These are phyloP conservation scores for Colletotrichum chrysophilum DNA, from an alignment of 2,329 filamentous ascomycete genomes.

Conservation along the genomic window DNA sequence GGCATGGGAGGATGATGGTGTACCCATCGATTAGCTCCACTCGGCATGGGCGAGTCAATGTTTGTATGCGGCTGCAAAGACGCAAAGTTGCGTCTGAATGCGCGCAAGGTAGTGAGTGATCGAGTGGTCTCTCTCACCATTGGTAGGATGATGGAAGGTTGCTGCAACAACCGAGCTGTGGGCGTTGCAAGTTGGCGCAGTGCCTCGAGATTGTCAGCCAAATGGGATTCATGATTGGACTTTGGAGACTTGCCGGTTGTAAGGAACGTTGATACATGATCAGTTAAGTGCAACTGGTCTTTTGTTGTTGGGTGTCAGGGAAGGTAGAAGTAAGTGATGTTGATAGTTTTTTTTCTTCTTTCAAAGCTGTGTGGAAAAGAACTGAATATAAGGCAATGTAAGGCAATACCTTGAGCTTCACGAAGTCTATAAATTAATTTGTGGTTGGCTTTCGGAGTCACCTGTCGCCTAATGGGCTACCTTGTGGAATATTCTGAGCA, in stretches of 20 bases:
- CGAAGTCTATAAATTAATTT: not conserved
- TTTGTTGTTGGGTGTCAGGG: not conserved
- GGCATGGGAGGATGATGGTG: fast-evolving
- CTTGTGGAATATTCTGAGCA: not conserved
- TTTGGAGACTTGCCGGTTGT: not conserved
- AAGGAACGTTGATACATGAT: not conserved
- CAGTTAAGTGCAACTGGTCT: fast-evolving
- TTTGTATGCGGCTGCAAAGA: not conserved
- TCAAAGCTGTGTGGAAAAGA: not conserved
- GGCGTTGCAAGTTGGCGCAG: not conserved
- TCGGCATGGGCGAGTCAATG: fast-evolving
- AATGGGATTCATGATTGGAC: not conserved
- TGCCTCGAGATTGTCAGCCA: not conserved
- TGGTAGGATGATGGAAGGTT: not conserved
- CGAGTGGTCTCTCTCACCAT: not conserved
- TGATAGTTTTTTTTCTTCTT: too few species aligned
- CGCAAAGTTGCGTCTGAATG: not conserved
- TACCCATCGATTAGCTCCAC: not conserved
- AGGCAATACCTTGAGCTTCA: not conserved
- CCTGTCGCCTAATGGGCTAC: not conserved
- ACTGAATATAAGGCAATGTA: not conserved
- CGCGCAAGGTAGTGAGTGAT: not conserved
- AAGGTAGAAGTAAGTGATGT: not conserved
- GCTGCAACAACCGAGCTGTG: not conserved
- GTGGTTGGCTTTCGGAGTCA: not conserved